A percentile compares a stretch with the other conserved stretches of the same genome.
These are phyloP conservation scores for Aotearoamyces nothofagi DNA, from an alignment of 2,329 filamentous ascomycete species.

Conservation along the genomic window DNA sequence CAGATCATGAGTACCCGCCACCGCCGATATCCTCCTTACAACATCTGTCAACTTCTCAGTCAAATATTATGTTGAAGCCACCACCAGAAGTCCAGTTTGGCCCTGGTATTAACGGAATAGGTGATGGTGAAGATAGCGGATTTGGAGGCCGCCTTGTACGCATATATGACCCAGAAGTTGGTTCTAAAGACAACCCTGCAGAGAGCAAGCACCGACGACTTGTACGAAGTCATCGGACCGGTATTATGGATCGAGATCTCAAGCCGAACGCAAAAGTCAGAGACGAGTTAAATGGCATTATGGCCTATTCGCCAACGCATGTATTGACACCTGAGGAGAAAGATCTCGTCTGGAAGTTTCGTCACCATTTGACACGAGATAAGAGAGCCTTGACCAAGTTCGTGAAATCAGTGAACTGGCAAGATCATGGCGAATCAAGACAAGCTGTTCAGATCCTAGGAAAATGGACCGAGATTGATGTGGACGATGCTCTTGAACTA, in stretches of 20 bases:
- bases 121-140: slow-evolving; percentile 29
- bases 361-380: slow-evolving; percentile 84
- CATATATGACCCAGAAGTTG: slow-evolving; percentile 89
- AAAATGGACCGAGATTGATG: slow-evolving; percentile 92
- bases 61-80: slow-evolving; percentile 59
- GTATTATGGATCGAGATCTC: slow-evolving; percentile 85
- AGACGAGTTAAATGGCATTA: slow-evolving; percentile 81
- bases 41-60: slow-evolving; percentile 44
- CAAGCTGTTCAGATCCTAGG: slow-evolving; percentile 82
- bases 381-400: slow-evolving; percentile 92
- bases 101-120: slow-evolving; percentile 67
- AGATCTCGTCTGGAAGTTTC: slow-evolving; percentile 93
- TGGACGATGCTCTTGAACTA: slow-evolving; percentile 89
- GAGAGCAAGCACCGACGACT: slow-evolving; percentile 89
- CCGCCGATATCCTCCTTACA: slow-evolving; percentile 68
- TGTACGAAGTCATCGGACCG: slow-evolving; percentile 78
- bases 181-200: slow-evolving; percentile 78
- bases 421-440: slow-evolving; percentile 66
- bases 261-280: slow-evolving; percentile 93
- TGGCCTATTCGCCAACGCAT: slow-evolving; percentile 87
- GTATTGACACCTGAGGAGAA: slow-evolving; percentile 81
- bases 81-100: slow-evolving; percentile 82
- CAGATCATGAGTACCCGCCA: slow-evolving; percentile 80
- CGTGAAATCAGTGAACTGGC: slow-evolving; percentile 95
- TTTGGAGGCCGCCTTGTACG: slow-evolving; percentile 52